Evolutionary conservation across 176 grass and related monocot species (phyloP).

Genomic region (Themeda triandra): DNA sequence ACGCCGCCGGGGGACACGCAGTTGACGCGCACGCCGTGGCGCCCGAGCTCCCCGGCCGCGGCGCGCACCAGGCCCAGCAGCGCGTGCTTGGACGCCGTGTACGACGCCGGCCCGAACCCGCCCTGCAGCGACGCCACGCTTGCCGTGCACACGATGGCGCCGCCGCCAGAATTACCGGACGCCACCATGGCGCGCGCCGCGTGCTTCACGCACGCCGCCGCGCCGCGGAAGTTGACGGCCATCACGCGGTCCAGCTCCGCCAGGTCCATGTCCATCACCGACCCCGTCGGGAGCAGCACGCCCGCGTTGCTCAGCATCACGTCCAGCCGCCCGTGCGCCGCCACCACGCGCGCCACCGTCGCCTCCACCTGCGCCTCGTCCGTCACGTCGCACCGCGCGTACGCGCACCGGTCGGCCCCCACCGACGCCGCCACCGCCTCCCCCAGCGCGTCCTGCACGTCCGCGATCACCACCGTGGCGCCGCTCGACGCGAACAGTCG

Average conservation of each 20-base stretch:
- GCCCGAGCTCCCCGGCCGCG: conserved; percentile 65
- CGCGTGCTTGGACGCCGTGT: conserved; percentile 85
- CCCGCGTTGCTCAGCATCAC: conserved; percentile 86
- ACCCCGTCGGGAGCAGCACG: conserved; percentile 39
- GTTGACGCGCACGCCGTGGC: conserved; percentile 67
- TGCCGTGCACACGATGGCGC: conserved; percentile 72
- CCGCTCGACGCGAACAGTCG: conserved; percentile 69
- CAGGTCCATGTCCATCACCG: conserved; percentile 54
- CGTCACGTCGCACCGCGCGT: conserved; percentile 68
- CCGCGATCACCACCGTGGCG: conserved; percentile 69
- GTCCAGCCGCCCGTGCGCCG: conserved; percentile 64
- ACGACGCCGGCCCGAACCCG: conserved; percentile 60
- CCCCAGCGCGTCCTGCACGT: conserved; percentile 75
- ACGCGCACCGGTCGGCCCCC: conserved; percentile 27
- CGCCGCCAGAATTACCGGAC: neutral
- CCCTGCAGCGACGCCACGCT: conserved; percentile 59
- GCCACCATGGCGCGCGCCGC: conserved; percentile 64
- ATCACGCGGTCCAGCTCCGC: conserved; percentile 57
- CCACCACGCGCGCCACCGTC: conserved; percentile 34
- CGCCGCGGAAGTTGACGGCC: conserved; percentile 72
- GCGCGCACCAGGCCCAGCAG: conserved; percentile 64
- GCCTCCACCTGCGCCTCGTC: conserved; percentile 73
- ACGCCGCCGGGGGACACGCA: conserved; percentile 74
- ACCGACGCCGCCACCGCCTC: conserved; percentile 46
- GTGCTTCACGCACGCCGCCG: conserved; percentile 56